Percentiles rank a stretch among this genome's conserved stretches.
Conservation (phyloP, 2,329 filamentous ascomycete genomes). For the Cladosporium colombiae region DNA sequence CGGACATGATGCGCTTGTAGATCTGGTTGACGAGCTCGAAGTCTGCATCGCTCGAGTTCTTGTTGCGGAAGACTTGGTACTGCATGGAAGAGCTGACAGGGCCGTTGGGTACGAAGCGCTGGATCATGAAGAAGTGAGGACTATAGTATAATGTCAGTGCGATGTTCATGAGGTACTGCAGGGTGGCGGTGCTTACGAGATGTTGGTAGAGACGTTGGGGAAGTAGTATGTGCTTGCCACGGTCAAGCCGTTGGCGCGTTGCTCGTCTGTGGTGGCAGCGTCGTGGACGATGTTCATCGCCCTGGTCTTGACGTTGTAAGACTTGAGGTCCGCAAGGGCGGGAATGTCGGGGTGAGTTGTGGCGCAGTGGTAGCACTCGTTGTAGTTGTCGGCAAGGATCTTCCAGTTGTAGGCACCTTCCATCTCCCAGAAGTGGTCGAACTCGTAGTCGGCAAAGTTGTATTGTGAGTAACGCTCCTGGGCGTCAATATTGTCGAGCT, state of each 20-base stretch:
- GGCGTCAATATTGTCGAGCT: slow-evolving; percentile 51
- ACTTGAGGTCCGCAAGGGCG: slow-evolving; percentile 57
- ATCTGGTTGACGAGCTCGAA: slow-evolving; percentile 60
- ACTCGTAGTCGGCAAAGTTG: slow-evolving; percentile 56
- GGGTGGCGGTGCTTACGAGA: slow-evolving; percentile 45
- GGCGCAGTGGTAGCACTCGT: slow-evolving; percentile 66
- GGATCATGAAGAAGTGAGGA: slow-evolving; percentile 65
- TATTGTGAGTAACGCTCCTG: slow-evolving; percentile 50
- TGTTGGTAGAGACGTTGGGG: slow-evolving; percentile 54
- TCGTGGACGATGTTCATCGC: slow-evolving; percentile 53
- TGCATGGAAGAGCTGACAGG: slow-evolving; percentile 57
- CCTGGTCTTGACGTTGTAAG: slow-evolving; percentile 55
- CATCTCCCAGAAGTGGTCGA: slow-evolving; percentile 61
- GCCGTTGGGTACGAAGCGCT: slow-evolving; percentile 60
- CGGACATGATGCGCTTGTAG: slow-evolving; percentile 64
- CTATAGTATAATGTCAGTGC: slow-evolving; percentile 36
- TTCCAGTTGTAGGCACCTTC: slow-evolving; percentile 63
- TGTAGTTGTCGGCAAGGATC: slow-evolving; percentile 64
- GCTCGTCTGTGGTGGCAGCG: slow-evolving; percentile 49
- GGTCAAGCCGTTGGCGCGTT: slow-evolving; percentile 50
- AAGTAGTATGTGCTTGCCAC: slow-evolving; percentile 54
- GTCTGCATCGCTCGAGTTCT: slow-evolving; percentile 59
- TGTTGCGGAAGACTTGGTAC: slow-evolving; percentile 66
- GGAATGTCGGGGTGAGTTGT: slow-evolving; percentile 61
- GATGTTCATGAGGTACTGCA: background rate